Evolutionary conservation across 23 red algal genomes (phyloP).

Genomic region (Pyropia yezoensis): DNA sequence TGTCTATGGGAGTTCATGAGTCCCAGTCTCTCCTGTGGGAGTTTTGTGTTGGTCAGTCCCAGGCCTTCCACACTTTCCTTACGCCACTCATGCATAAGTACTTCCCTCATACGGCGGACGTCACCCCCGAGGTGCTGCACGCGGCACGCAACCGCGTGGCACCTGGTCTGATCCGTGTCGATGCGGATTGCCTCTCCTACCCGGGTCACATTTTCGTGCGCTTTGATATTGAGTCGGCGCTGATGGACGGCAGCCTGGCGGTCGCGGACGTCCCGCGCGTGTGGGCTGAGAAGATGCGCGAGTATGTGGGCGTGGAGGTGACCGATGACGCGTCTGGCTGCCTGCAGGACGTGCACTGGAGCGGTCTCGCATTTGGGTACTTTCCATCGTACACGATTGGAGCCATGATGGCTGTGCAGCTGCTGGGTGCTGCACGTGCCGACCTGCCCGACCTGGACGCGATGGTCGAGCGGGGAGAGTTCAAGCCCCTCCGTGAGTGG

Average conservation of each 20-base stretch:
- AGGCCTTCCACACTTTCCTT: constrained; percentile 21
- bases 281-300: constrained; percentile 47
- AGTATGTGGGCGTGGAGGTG: constrained; percentile 46
- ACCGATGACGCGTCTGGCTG: constrained; percentile 16
- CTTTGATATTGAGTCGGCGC: constrained; percentile 45
- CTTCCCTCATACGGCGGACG: constrained; percentile 35
- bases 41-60: constrained; percentile 39
- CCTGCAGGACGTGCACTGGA: constrained; percentile 75
- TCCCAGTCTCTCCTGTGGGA: constrained; percentile 68
- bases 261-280: constrained; percentile 39
- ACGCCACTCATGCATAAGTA: constrained; percentile 22
- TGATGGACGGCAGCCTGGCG: constrained; percentile 27
- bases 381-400: constrained; percentile 67
- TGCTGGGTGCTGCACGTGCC: constrained; percentile 12
- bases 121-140: constrained; percentile 30
- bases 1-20: constrained; percentile 55
- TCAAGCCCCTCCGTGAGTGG: constrained; percentile 31
- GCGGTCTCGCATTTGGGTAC: constrained; percentile 44
- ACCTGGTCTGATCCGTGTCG: constrained; percentile 50
- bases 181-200: constrained; percentile 50
- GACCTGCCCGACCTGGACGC: constrained; percentile 52
- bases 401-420: constrained; percentile 52
- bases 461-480: constrained; percentile 25
- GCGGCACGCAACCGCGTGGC: constrained; percentile 40
- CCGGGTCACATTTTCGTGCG: constrained; percentile 61